phyloP scores from a whole-genome alignment of 208 protist genomes.

The Angomonas deanei region DNA sequence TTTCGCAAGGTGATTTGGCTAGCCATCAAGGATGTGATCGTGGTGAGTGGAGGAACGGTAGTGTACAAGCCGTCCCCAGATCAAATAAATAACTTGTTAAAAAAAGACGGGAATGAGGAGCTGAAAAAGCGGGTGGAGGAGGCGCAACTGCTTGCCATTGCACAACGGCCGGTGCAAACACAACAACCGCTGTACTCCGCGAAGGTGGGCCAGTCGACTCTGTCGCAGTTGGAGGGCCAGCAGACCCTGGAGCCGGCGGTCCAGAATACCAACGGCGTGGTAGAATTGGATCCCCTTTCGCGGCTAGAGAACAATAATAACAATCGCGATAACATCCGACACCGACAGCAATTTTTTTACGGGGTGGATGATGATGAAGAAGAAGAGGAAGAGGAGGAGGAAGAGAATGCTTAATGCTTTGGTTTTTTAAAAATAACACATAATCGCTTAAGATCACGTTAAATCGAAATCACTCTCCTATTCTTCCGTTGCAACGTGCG shows the following conservation, averaged over 20 bases:
- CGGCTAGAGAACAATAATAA: constrained; percentile 55
- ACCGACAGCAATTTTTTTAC: constrained; percentile 73
- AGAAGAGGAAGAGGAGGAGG: constrained; percentile 25
- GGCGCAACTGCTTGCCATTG: constrained; percentile 17
- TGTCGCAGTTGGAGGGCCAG: background rate
- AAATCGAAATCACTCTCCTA: too few species aligned
- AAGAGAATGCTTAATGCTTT: constrained; percentile 4
- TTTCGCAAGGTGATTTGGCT: constrained; percentile 90
- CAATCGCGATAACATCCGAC: constrained; percentile 69
- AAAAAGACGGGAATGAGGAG: constrained; percentile 22
- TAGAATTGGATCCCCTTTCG: constrained; percentile 13
- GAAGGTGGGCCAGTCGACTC: background rate
- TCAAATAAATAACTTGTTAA: constrained; percentile 61
- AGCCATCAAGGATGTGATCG: constrained; percentile 64
- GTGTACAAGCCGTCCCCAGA: constrained; percentile 75
- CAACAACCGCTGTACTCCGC: background rate
- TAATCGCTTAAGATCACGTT: too few species aligned
- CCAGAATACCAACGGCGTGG: constrained; percentile 5
- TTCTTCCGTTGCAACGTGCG: too few species aligned
- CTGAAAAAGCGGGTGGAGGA: constrained; percentile 32
- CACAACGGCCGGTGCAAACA: background rate
- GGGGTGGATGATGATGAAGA: constrained; percentile 44
- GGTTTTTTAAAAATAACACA: too few species aligned
- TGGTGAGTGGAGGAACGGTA: constrained; percentile 52
- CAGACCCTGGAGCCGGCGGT: background rate